Evolutionary conservation across 257 asterid species (phyloP).

Genomic region (Solanum rostratum): DNA sequence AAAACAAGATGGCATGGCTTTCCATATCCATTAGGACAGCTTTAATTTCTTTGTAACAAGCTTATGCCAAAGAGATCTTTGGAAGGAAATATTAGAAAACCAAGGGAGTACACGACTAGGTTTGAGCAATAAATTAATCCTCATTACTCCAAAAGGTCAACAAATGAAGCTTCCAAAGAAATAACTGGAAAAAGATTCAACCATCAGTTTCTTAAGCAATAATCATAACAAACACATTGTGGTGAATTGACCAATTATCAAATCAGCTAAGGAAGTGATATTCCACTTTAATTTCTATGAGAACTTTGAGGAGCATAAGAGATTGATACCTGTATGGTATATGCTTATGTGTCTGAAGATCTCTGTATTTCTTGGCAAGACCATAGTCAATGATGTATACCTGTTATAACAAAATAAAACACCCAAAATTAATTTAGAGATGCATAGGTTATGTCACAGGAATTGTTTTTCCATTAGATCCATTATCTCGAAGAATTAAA

Average conservation of each 20-base stretch:
- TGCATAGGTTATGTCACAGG: background rate
- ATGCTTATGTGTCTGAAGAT: slow-evolving; percentile 91
- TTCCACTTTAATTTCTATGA: background rate
- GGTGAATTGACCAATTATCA: background rate
- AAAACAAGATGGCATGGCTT: background rate
- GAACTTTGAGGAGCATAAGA: background rate
- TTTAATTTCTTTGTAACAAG: background rate
- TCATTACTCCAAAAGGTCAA: background rate
- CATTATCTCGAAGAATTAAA: background rate
- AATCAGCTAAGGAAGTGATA: background rate
- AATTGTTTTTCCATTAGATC: background rate
- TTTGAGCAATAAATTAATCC: background rate
- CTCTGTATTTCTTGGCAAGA: slow-evolving; percentile 90
- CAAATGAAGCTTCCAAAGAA: background rate
- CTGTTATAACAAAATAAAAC: slow-evolving; percentile 25
- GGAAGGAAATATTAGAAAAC: background rate
- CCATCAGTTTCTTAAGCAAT: background rate
- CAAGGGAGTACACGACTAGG: background rate
- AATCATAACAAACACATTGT: background rate
- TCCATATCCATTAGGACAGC: background rate
- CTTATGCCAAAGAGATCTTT: background rate
- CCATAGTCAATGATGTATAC: slow-evolving; percentile 93
- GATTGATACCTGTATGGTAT: slow-evolving; percentile 77
- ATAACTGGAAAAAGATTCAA: background rate
- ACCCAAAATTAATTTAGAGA: background rate